Percentiles rank a stretch among this genome's conserved stretches.
Conservation (phyloP, 345 rosid genomes). For the Psidium friedrichsthalianum region DNA sequence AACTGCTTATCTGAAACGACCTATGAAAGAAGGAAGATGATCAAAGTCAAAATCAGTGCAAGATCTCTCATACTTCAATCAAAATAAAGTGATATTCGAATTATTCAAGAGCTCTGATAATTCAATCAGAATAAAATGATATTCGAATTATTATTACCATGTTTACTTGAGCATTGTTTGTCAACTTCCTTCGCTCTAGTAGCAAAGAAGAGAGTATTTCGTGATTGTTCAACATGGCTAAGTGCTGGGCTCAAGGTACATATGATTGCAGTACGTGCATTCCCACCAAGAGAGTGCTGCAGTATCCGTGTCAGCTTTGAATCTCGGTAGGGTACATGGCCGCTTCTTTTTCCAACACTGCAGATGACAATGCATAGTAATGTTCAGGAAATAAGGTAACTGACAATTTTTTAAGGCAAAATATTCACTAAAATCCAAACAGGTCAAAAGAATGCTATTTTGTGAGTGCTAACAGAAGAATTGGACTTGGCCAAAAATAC, state of each 20-base stretch:
- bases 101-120: background rate
- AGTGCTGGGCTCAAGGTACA: conserved; percentile 94
- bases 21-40: conserved; percentile 14
- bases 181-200: conserved; percentile 99
- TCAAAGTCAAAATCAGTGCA: background rate
- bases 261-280: conserved; percentile 97
- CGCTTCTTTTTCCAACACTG: conserved; percentile 93
- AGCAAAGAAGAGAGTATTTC: conserved; percentile 91
- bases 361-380: background rate
- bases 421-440: background rate
- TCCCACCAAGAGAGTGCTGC: conserved; percentile 99
- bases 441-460: background rate
- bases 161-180: conserved; percentile 95
- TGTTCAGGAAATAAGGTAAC: background rate
- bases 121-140: background rate
- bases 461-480: background rate
- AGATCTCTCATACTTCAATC: background rate
- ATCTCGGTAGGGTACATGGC: conserved; percentile 93
- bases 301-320: conserved; percentile 96
- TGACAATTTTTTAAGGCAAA: background rate
- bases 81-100: background rate
- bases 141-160: conserved; percentile 44
- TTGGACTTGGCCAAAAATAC: background rate
- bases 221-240: conserved; percentile 90
- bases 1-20: conserved; percentile 95